Evolutionary conservation across 768 basidiomycete genomes (phyloP).

Genomic region (Suillus clintonianus): DNA sequence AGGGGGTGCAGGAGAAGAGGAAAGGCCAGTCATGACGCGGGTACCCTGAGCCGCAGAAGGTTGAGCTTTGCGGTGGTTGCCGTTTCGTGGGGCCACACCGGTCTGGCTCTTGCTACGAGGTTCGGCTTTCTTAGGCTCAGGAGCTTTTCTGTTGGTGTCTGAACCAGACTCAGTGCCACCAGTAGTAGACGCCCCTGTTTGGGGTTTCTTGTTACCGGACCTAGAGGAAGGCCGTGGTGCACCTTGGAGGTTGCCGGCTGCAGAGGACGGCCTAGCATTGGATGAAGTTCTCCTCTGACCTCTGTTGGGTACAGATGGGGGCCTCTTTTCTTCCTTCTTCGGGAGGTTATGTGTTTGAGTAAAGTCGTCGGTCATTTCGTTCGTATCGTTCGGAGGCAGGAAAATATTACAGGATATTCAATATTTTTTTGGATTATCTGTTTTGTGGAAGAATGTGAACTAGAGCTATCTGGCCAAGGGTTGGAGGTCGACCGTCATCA

Average conservation of each 20-base stretch:
- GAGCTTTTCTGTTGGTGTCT: slow-evolving; percentile 65
- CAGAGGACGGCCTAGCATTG: slow-evolving; percentile 41
- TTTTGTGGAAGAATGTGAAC: slow-evolving; percentile 37
- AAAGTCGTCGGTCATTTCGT: slow-evolving; percentile 86
- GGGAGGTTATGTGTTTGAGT: slow-evolving; percentile 49
- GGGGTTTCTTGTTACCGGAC: slow-evolving; percentile 62
- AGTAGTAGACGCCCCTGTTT: slow-evolving; percentile 31
- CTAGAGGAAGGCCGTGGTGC: slow-evolving; percentile 63
- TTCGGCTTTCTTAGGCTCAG: slow-evolving; percentile 56
- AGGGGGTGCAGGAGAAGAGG: slow-evolving; percentile 48
- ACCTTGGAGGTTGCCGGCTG: slow-evolving; percentile 44
- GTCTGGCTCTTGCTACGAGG: slow-evolving; percentile 57
- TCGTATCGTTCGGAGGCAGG: slow-evolving; percentile 60
- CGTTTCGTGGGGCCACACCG: slow-evolving; percentile 45
- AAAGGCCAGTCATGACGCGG: slow-evolving; percentile 45
- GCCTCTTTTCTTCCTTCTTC: slow-evolving; percentile 74
- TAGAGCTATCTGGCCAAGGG: slow-evolving; percentile 16
- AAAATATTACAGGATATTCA: slow-evolving; percentile 31
- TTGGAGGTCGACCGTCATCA: too few species aligned
- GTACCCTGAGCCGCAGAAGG: slow-evolving; percentile 58
- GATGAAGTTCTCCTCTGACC: slow-evolving; percentile 61
- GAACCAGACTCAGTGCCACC: slow-evolving; percentile 66
- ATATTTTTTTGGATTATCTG: slow-evolving; percentile 53
- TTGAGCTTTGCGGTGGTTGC: slow-evolving; percentile 56
- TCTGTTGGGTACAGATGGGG: slow-evolving; percentile 46